Evolutionary conservation across 2,329 filamentous ascomycete species (phyloP).

Genomic region (Fusarium sp.): DNA sequence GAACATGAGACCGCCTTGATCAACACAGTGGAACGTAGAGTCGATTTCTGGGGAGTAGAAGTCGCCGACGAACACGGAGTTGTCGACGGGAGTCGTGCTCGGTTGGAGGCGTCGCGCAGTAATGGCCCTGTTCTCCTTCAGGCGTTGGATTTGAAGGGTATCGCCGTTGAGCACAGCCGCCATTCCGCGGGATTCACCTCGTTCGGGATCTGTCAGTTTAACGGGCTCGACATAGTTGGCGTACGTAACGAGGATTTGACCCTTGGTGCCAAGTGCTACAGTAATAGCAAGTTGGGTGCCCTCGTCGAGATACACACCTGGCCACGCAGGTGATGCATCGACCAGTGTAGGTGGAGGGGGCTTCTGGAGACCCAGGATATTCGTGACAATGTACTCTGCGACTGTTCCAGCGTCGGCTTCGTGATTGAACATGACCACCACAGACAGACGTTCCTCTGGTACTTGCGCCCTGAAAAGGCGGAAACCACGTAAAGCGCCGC

Average conservation of each 20-base stretch:
- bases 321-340: conserved; percentile 14
- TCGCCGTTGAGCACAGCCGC: conserved; percentile 16
- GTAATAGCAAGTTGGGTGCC: conserved; percentile 33
- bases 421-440: conserved; percentile 35
- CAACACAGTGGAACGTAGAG: conserved; percentile 29
- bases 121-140: conserved; percentile 31
- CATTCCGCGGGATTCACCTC: conserved; percentile 25
- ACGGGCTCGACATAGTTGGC: conserved; percentile 34
- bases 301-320: conserved; percentile 28
- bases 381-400: conserved; percentile 18
- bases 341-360: conserved; percentile 15
- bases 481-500: conserved; percentile 34
- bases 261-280: conserved; percentile 12
- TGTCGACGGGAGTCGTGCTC: not conserved
- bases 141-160: conserved; percentile 21
- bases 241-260: conserved; percentile 24
- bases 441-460: conserved; percentile 29
- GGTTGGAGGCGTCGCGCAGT: conserved; percentile 18
- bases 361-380: conserved; percentile 19
- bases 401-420: conserved; percentile 30
- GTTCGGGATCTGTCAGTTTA: conserved; percentile 25
- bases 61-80: conserved; percentile 15
- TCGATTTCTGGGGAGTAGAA: conserved; percentile 34
- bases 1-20: conserved; percentile 32
- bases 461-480: conserved; percentile 30